These are phyloP conservation scores for Sabuloglossum arenarium DNA, from an alignment of 495 filamentous ascomycete genomes.

Conservation along the genomic window DNA sequence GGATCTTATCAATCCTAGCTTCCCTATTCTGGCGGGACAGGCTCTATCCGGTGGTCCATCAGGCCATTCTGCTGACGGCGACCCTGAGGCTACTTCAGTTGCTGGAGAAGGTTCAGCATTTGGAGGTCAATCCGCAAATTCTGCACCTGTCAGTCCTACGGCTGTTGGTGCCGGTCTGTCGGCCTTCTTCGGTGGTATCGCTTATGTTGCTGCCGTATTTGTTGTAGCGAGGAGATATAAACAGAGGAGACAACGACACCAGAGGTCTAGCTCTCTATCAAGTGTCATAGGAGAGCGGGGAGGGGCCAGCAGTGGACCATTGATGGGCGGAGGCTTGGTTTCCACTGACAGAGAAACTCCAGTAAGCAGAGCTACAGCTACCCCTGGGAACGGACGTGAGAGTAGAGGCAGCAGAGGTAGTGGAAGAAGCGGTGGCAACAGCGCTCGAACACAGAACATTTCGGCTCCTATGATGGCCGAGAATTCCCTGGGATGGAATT, in stretches of 20 bases:
- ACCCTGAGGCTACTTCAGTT: background rate
- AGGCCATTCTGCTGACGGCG: slow-evolving; percentile 7
- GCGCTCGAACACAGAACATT: slow-evolving; percentile 46
- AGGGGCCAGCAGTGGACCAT: slow-evolving; percentile 21
- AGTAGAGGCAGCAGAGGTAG: slow-evolving; percentile 43
- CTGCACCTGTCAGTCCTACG: slow-evolving; percentile 40
- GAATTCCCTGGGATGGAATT: slow-evolving; percentile 98
- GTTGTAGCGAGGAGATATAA: slow-evolving; percentile 85
- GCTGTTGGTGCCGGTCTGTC: slow-evolving; percentile 71
- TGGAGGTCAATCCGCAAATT: slow-evolving; percentile 25
- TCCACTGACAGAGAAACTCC: slow-evolving; percentile 17
- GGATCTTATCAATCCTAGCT: slow-evolving; percentile 59
- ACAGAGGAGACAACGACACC: slow-evolving; percentile 61
- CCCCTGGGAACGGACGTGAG: slow-evolving; percentile 20
- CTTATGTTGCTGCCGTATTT: slow-evolving; percentile 99
- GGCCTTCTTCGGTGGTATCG: slow-evolving; percentile 57
- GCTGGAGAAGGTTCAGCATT: slow-evolving; percentile 23
- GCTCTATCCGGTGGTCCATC: slow-evolving; percentile 16
- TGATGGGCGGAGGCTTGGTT: slow-evolving; percentile 27
- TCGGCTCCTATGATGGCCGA: slow-evolving; percentile 82
- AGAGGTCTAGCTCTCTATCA: slow-evolving; percentile 49
- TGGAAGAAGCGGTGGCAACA: slow-evolving; percentile 46
- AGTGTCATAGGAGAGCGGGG: slow-evolving; percentile 6
- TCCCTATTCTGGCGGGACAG: slow-evolving; percentile 49
- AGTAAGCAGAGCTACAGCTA: slow-evolving; percentile 24